phyloP scores from a whole-genome alignment of 2,329 filamentous ascomycete species.

The Aspergillus candidus region DNA sequence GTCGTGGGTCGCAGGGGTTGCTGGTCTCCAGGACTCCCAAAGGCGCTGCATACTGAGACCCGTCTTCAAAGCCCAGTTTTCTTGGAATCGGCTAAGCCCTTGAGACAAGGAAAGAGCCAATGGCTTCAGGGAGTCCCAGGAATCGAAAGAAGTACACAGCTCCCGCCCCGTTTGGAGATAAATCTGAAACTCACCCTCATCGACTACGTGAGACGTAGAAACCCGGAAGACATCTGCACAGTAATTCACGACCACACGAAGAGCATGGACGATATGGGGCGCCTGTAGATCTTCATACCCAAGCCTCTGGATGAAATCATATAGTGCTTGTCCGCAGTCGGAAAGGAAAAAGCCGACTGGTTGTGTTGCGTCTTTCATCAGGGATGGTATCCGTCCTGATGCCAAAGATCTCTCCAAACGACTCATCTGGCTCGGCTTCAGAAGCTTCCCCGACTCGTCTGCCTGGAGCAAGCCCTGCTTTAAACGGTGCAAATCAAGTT shows the following conservation, averaged over 20 bases:
- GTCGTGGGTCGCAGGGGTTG: slow-evolving; percentile 37
- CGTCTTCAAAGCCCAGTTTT: slow-evolving; percentile 65
- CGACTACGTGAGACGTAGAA: slow-evolving; percentile 38
- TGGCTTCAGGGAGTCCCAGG: slow-evolving; percentile 19
- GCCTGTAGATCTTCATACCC: slow-evolving; percentile 21
- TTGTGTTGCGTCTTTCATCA: slow-evolving; percentile 39
- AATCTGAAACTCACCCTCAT: slow-evolving; percentile 50
- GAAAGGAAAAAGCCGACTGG: slow-evolving; percentile 34
- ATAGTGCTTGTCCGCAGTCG: slow-evolving; percentile 32
- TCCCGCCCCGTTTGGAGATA: slow-evolving; percentile 43
- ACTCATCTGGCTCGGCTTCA: slow-evolving; percentile 40
- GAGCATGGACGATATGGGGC: slow-evolving; percentile 19
- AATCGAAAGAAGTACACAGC: slow-evolving; percentile 28
- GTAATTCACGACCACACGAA: slow-evolving; percentile 35
- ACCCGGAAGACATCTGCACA: slow-evolving; percentile 47
- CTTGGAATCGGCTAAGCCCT: slow-evolving; percentile 53
- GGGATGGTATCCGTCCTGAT: slow-evolving; percentile 32
- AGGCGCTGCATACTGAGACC: slow-evolving; percentile 74
- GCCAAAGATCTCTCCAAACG: slow-evolving; percentile 37
- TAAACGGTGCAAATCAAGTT: slow-evolving; percentile 30
- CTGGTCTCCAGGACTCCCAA: slow-evolving; percentile 67
- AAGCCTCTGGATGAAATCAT: slow-evolving; percentile 29
- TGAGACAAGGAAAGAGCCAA: slow-evolving; percentile 24
- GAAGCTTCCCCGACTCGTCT: slow-evolving; percentile 25
- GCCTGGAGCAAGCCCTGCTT: slow-evolving; percentile 28